Base-by-base conservation (phyloP, 805 yeast genomes). In the Candida glaebosa region DNA sequence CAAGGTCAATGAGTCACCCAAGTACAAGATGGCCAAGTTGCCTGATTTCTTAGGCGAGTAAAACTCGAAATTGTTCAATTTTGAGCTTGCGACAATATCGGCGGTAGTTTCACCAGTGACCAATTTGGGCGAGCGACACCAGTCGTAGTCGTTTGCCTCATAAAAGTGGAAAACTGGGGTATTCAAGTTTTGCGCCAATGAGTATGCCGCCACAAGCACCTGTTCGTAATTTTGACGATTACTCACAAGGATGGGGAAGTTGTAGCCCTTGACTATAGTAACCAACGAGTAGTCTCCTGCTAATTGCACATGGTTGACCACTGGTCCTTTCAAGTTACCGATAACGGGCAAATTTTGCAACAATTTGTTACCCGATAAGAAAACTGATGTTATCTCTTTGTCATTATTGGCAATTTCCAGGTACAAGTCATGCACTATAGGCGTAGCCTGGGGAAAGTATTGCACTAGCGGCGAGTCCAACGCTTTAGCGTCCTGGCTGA, bases 91-190 rank as follows among this genome's bases (percentile, higher is more conserved):
- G 9, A 60, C 45, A 7, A 61, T 49, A 9, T 61, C 63, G 5
- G 52, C 52, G 14, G 60, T 46, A 14, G 49, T 49, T 25, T 28
- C 12, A 10, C 31, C 31, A 28, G 5, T 10, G 14, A 28, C 31
- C 5, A 28, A 28, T 14, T 28, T 28, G 7, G 14, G 16, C 14
- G 31, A 16, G 14, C 9, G 14, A 12, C 6, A 6, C 31, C 31
- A 28, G 14, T 28, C 14, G 14, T 28, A 28, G 8, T 49, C 50
- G 9, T 60, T 49, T 3, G 68, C 65, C 20, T 65, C 57, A 56
- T 75, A 82, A 58, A 89, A 85, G 63, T 89, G 96, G 45, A 89
- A 70, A 3, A 86, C 87, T 1, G 93, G 78, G 38, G 65, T 69
- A 4, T 61, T 47, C 25, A 74, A 59, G 41, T 65, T 64, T 26